These are phyloP conservation scores for Aspergillus calidoustus DNA, from an alignment of 2,329 filamentous ascomycete genomes.

Conservation along the genomic window DNA sequence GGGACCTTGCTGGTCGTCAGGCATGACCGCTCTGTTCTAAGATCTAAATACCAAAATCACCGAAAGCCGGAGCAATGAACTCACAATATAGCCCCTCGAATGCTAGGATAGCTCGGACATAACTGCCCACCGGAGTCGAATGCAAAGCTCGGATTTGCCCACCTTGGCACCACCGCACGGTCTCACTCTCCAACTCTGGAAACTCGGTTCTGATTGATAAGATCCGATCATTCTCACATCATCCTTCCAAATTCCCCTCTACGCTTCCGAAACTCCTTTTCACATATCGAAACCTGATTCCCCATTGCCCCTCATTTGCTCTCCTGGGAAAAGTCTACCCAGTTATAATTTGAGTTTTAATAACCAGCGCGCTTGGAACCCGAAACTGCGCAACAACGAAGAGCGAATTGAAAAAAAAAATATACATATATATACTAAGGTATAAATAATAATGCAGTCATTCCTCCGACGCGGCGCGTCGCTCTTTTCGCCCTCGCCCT, in stretches of 20 bases:
- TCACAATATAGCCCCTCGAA: not conserved
- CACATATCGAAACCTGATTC: not conserved
- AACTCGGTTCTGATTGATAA: slow-evolving; percentile 16
- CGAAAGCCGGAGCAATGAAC: no score
- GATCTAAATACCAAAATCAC: not conserved
- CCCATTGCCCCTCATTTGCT: not conserved
- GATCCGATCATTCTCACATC: slow-evolving; percentile 15
- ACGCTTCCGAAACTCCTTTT: slow-evolving; percentile 2
- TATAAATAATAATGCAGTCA: slow-evolving; percentile 36
- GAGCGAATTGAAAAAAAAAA: no score
- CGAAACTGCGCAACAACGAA: not conserved
- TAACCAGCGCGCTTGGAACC: not conserved
- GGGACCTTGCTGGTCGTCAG: not conserved
- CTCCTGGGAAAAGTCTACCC: not conserved
- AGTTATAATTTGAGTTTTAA: not conserved
- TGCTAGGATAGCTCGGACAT: not conserved
- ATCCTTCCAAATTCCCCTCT: slow-evolving; percentile 1
- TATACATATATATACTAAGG: not conserved
- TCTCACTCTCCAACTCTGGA: not conserved
- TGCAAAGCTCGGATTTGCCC: not conserved
- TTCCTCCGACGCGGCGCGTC: slow-evolving; percentile 41
- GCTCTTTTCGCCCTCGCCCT: slow-evolving; percentile 37
- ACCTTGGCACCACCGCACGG: not conserved
- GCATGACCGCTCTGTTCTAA: no score
- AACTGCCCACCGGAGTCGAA: not conserved